Conservation (phyloP, 208 protist genomes). For the Trypanosoma cruzi region DNA sequence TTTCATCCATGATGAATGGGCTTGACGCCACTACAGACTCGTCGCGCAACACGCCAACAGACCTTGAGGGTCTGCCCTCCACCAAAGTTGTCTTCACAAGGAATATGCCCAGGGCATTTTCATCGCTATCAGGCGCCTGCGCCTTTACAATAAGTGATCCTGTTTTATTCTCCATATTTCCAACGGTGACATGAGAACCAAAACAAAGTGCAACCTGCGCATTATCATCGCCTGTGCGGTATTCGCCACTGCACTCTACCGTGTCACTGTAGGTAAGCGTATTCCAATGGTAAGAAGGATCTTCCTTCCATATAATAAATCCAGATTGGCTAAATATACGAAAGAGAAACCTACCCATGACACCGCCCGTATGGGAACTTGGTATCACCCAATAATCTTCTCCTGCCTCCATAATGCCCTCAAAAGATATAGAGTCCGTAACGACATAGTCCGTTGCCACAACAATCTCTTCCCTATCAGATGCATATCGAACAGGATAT, state of each 20-base stretch:
- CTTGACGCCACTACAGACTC: conserved; percentile 38
- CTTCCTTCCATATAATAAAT: conserved; percentile 57
- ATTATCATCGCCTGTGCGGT: conserved; percentile 60
- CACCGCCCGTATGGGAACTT: conserved; percentile 48
- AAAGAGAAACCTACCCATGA: conserved; percentile 60
- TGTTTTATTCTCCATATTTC: conserved; percentile 1
- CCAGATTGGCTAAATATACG: conserved; percentile 48
- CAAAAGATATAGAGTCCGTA: conserved; percentile 64
- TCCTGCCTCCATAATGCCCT: conserved; percentile 48
- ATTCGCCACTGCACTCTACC: conserved; percentile 49
- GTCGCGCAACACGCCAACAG: conserved; percentile 35
- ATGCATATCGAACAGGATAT: conserved; percentile 54
- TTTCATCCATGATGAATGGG: conserved; percentile 43
- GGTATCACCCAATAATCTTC: conserved; percentile 85
- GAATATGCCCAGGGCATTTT: conserved; percentile 30
- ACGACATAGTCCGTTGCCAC: conserved; percentile 43
- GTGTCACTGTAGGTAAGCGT: conserved; percentile 26
- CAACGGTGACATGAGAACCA: conserved; percentile 1
- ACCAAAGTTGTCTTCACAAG: conserved; percentile 29
- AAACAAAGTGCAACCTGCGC: conserved; percentile 47
- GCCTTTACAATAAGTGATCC: conserved; percentile 30
- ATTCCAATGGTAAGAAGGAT: conserved; percentile 61
- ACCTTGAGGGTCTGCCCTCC: conserved; percentile 24
- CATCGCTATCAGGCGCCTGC: conserved; percentile 8
- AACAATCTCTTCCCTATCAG: conserved; percentile 24